Conservation (phyloP, 2,329 filamentous ascomycete species). For the Albophoma yamanashiensis region DNA sequence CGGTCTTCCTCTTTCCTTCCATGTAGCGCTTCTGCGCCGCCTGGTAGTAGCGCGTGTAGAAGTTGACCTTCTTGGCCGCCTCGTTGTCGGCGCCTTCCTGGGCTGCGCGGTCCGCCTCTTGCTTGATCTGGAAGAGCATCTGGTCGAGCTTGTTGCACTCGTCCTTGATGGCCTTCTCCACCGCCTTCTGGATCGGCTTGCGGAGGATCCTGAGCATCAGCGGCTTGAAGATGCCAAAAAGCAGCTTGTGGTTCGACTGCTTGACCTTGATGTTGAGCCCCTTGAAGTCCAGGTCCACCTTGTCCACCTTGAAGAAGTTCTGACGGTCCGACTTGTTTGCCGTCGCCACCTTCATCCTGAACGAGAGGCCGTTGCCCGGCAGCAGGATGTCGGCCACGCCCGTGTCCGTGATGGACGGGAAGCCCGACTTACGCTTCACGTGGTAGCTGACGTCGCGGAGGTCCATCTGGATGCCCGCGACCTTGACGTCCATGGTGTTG, state of each 20-base stretch:
- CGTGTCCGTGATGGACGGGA: constrained; percentile 76
- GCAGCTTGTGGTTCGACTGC: constrained; percentile 88
- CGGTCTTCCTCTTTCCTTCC: constrained; percentile 68
- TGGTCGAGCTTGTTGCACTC: constrained; percentile 66
- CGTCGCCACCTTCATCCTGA: constrained; percentile 81
- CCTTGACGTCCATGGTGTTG: constrained; percentile 73
- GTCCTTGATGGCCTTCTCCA: constrained; percentile 84
- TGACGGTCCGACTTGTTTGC: constrained; percentile 64
- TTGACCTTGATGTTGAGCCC: constrained; percentile 80
- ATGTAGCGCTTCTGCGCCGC: constrained; percentile 65
- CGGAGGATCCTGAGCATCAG: constrained; percentile 74
- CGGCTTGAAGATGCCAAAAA: constrained; percentile 82
- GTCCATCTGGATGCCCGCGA: constrained; percentile 88
- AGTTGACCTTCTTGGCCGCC: constrained; percentile 65
- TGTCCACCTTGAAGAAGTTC: constrained; percentile 92
- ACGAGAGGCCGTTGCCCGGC: constrained; percentile 77
- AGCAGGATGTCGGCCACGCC: constrained; percentile 85
- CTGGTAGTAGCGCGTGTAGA: constrained; percentile 74
- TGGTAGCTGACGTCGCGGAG: constrained; percentile 87
- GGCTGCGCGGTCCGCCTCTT: constrained; percentile 66
- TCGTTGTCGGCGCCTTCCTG: constrained; percentile 42
- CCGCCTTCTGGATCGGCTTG: constrained; percentile 73
- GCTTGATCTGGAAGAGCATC: constrained; percentile 65
- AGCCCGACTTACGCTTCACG: constrained; percentile 88
- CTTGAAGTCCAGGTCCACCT: constrained; percentile 73